Conservation (phyloP, 2,329 filamentous ascomycete species). For the Ramularia collo-cygni region DNA sequence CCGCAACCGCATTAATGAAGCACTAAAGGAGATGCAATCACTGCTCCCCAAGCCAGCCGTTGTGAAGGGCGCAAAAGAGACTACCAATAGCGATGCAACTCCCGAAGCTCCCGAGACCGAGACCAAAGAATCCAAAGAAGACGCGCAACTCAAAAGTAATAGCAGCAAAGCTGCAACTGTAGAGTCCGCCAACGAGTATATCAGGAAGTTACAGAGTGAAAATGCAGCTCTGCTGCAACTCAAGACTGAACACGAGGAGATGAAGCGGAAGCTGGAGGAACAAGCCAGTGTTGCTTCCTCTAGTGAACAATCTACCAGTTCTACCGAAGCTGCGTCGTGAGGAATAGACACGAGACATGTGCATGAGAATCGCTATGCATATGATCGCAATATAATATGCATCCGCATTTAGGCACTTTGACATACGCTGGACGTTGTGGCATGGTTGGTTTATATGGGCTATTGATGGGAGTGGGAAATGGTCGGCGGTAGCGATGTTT, state of each 20-base stretch:
- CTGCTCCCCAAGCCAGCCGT: conserved; percentile 58
- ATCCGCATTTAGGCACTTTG: no score
- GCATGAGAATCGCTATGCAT: no score
- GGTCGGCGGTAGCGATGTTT: no score
- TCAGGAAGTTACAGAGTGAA: conserved; percentile 74
- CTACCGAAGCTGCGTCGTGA: not conserved
- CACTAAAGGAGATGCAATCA: conserved; percentile 81
- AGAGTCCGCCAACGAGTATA: conserved; percentile 94
- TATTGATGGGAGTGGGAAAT: no score
- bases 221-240: conserved; percentile 18
- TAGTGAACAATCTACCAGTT: conserved; percentile 1
- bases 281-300: conserved; percentile 3
- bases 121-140: conserved; percentile 29
- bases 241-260: conserved; percentile 26
- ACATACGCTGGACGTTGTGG: conserved; percentile 2
- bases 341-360: no score
- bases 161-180: conserved; percentile 95
- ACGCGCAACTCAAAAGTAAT: conserved; percentile 43
- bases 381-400: not conserved
- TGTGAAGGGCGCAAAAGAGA: conserved; percentile 18
- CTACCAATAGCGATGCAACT: conserved; percentile 33
- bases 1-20: conserved; percentile 89
- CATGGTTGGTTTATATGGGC: conserved; percentile 2
- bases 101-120: conserved; percentile 41
- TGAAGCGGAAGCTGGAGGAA: conserved; percentile 20